Evolutionary conservation across 2,329 filamentous ascomycete genomes (phyloP), one percentile per base, ranked within the genome.

Genomic region (Penicillium thymicola): DNA sequence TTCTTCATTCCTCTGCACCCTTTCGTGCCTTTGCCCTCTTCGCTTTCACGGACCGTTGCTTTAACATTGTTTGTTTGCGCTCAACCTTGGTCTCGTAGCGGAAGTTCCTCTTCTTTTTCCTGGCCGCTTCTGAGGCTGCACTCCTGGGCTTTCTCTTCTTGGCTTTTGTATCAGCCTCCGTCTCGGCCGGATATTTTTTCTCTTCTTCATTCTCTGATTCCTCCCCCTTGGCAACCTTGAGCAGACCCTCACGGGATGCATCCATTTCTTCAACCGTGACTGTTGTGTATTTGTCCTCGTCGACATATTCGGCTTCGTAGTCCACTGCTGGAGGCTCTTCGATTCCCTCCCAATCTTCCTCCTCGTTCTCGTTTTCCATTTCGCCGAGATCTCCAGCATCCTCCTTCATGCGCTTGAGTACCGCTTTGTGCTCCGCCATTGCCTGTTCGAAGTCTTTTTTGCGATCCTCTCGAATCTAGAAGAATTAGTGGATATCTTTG

Each of bases 281-380:
- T 0, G 91, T 96, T 0, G 94, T 97, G 72, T 91, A 97, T 70
- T 89, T 89, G 73, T 97, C 93, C 72, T 97, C 94, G 73, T 99
- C 94, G 63, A 97, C 85, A 76, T 97, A 99, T 73, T 97, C 92
- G 64, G 93, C 92, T 72, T 96, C 89, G 65, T 90, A 86, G 70
- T 95, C 87, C 43, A 94, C 75, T 7, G 77, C 76, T 23, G 85
- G 81, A 38, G 73, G 75, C 18, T 76, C 75, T 36, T 68, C 78
- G 51, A 92, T 81, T 0, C 88, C 89, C 50, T 80, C 80, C 85
- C 88, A 92, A 65, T 86, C 83, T 65, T 86, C 83, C 14, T 82
- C 78, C 9, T 67, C 74, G 4, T 77, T 75, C 13, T 71, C 68
- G 13, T 60, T 66, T 11, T 69, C 67, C 3, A 61, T 61, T 5